Evolutionary conservation across 2,329 filamentous ascomycete species (phyloP), one percentile per base, ranked within the genome.

Genomic region (Pseudocercospora eumusae): DNA sequence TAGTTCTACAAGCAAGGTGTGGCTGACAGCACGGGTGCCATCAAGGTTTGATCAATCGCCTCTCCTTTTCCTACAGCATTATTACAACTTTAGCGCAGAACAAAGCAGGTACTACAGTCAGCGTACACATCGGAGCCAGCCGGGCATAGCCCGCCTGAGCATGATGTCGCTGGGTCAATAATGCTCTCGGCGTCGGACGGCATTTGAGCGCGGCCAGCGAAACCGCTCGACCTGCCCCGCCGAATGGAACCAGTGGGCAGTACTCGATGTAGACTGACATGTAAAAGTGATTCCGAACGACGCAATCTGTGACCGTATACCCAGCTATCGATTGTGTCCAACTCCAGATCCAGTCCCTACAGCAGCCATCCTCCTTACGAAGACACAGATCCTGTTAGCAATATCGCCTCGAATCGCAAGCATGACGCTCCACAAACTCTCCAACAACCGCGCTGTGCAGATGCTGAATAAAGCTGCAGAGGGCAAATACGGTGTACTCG

Each of bases 401-500:
- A 42, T 27, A 25, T 20, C 31, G 56, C 20, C 13, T 21, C 18
- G 56, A 21, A 50, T 56, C 58, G 59, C 57, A 23, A 62, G 31
- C 28, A 68, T 68, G 66, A 49, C 66, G 25, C 65, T 68, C 59
- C 56, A 62, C 36, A 67, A 62, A 53, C 67, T 72, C 55, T 61
- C 67, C 52, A 58, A 66, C 57, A 74, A 74, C 53, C 67, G 71
- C 49, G 71, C 72, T n/a, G 69, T 74, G 2, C 65, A 69, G 53
- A 73, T 74, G 70, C 69, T 74, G 44, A 67, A 71, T 56, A 69
- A 71, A 42, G 72, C 72, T 56, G 72, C 71, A 25, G 62, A 66
- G 11, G 71, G 71, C 64, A 73, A 73, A 64, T 73, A 74, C 64
- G 72, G 72, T 58, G 71, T 74, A 6, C 70, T 73, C 9, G 72